Base-by-base conservation (phyloP, 2,329 filamentous ascomycete genomes). In the Aureobasidium zeae region DNA sequence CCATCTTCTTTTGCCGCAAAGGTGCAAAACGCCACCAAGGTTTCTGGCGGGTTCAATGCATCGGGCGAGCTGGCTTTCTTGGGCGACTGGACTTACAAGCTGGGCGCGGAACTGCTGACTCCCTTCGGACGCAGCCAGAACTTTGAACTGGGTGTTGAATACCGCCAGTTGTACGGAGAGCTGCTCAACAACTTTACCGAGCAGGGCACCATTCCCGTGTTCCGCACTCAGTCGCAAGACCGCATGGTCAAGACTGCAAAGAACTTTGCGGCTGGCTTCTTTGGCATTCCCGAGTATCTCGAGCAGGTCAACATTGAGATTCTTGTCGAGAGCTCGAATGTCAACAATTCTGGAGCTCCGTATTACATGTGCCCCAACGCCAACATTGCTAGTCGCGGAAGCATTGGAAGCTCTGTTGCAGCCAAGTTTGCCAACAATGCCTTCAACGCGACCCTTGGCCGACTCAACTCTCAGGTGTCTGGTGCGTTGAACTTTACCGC, bases 211-310 rank as follows among this genome's bases (percentile, higher is more conserved):
- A 29, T 43, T 5, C 39, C 39, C 5, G 39, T 43, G 15, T 43
- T 43, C 39, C 39, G 39, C 13, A 43, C 39, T 13, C 16, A 43
- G 30, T 43, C 39, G 11, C 39, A 43, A 10, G 39, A 43, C 17
- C 39, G 39, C 17, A 43, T 43, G 39, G 39, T 43, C 39, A 43
- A 43, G 39, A 43, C 39, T 8, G 39, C 39, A 11, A 30, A 43
- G 39, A 43, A 43, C 30, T 43, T 43, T 28, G 39, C 39, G 7
- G 39, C 39, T 26, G 39, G 39, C 16, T 43, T 43, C 22, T 43
- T 43, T 17, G 39, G 39, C 30, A 30, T 43, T 3, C 39, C 39
- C 10, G 39, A 43, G 13, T 43, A 43, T 17, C 9, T 43, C 11
- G 21, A 34, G 29, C 39, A 43, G 30, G 39, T 43, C 29, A 43